Base-by-base conservation (phyloP, 345 rosid genomes). In the Ceriops zippeliana region DNA sequence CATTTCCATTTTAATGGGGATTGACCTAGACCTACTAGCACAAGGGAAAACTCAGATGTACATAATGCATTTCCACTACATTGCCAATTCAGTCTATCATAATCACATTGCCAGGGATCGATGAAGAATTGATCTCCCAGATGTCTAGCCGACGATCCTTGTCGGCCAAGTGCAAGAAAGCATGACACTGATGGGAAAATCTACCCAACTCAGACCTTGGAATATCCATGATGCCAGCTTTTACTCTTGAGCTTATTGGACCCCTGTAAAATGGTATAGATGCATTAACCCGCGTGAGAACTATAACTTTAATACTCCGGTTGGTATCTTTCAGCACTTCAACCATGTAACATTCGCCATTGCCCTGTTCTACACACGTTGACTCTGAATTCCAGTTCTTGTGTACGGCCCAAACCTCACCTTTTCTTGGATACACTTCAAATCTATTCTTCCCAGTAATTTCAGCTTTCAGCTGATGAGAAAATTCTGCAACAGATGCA, bases 171-270 rank as follows among this genome's bases (percentile, higher is more conserved):
- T 53, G 80, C 67, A 69, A 75, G 15, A 66, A 67, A 20, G 90
- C 82, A 15, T 82, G 85, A 75, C 84, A 83, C 78, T 73, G 93
- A 76, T 83, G 89, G 52, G 89, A 86, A 81, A 86, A 88, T 62
- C 83, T 74, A 35, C 22, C 34, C 54, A 76, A 73, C 62, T 86
- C 80, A 0, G 65, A 26, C 59, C 53, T 52, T 0, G 67, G 72
- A 58, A 88, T 79, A 30, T 73, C 81, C 52, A 79, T 13, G 59
- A 69, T 31, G 68, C 67, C 56, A 0, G 69, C n/a, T 69, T 65
- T 78, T n/a, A 72, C 20, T 62, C 82, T 78, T 49, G 38, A 72
- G 69, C 67, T 80, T 77, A 74, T 80, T 7, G 70, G 82, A 65
- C 54, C 56, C 72, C 67, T 49, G 68, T 81, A 88, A 57, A 83